phyloP scores from a whole-genome alignment of 2,329 filamentous ascomycete genomes.

The Botrytis squamosa region DNA sequence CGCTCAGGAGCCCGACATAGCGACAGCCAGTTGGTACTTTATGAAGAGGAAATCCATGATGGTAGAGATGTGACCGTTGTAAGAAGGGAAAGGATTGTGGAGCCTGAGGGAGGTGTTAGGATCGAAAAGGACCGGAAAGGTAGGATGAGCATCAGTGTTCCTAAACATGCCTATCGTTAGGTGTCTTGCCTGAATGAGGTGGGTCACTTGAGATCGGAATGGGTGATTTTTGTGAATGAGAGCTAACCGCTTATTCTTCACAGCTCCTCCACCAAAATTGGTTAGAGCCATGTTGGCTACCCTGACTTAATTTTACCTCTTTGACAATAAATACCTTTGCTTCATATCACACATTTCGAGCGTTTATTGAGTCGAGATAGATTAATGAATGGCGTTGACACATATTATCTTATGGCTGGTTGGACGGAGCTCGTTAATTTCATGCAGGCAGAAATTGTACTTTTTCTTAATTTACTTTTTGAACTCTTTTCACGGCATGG shows the following conservation, averaged over 20 bases:
- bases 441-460: neutral
- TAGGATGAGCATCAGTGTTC: conserved; percentile 86
- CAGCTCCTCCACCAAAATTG: conserved; percentile 63
- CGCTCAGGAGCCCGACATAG: conserved; percentile 54
- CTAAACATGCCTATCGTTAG: conserved; percentile 57
- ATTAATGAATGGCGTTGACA: conserved; percentile 9
- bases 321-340: conserved; percentile 1
- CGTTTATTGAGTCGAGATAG: conserved; percentile 1
- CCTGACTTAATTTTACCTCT: conserved; percentile 51
- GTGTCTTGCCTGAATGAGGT: conserved; percentile 37
- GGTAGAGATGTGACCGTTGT: conserved; percentile 52
- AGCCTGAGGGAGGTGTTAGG: conserved; percentile 59
- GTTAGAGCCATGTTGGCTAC: conserved; percentile 70
- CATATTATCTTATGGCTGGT: neutral
- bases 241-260: conserved; percentile 30
- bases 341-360: neutral
- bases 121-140: conserved; percentile 92
- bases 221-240: conserved; percentile 23
- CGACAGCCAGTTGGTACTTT: conserved; percentile 63
- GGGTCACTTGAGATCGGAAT: conserved; percentile 28
- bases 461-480: neutral
- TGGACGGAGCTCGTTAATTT: neutral
- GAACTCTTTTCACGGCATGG: neutral
- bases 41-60: conserved; percentile 49
- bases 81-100: conserved; percentile 51